phyloP scores from a whole-genome alignment of 768 basidiomycete species.

The Lactifluus rugatus region DNA sequence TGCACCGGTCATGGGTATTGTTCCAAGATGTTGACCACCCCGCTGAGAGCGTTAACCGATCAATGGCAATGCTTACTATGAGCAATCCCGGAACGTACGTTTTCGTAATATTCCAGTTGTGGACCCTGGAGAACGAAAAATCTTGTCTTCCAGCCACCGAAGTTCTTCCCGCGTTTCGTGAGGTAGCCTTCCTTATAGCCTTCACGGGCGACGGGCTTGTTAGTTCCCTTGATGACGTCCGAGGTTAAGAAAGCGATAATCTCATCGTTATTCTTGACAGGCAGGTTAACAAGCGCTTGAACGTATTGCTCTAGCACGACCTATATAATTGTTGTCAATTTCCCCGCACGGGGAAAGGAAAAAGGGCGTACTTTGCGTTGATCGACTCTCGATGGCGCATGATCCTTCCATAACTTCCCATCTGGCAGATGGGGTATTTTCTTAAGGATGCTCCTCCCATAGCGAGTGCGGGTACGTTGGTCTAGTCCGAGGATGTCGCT shows the following conservation, averaged over 20 bases:
- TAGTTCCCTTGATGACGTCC: conserved; percentile 70
- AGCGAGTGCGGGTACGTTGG: conserved; percentile 48
- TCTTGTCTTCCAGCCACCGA: conserved; percentile 95
- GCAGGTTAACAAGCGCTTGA: conserved; percentile 70
- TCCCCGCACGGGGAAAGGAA: conserved; percentile 4
- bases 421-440: conserved; percentile 79
- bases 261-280: conserved; percentile 81
- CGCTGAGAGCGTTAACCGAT: conserved; percentile 38
- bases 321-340: conserved; percentile 29
- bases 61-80: not conserved
- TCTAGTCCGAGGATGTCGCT: conserved; percentile 88
- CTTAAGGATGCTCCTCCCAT: conserved; percentile 62
- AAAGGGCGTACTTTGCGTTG: conserved; percentile 73
- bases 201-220: conserved; percentile 65
- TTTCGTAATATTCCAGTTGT: conserved; percentile 89
- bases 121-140: conserved; percentile 92
- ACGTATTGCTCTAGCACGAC: conserved; percentile 77
- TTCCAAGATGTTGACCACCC: conserved; percentile 84
- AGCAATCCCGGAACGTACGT: conserved; percentile 46
- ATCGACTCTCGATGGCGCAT: conserved; percentile 93
- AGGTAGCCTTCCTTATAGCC: conserved; percentile 93
- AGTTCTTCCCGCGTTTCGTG: conserved; percentile 94
- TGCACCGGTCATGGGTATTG: conserved; percentile 83
- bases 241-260: conserved; percentile 88
- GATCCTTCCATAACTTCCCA: conserved; percentile 91